These are phyloP conservation scores for Aspergillus olivimuriae DNA, from an alignment of 495 filamentous ascomycete genomes.

Conservation along the genomic window DNA sequence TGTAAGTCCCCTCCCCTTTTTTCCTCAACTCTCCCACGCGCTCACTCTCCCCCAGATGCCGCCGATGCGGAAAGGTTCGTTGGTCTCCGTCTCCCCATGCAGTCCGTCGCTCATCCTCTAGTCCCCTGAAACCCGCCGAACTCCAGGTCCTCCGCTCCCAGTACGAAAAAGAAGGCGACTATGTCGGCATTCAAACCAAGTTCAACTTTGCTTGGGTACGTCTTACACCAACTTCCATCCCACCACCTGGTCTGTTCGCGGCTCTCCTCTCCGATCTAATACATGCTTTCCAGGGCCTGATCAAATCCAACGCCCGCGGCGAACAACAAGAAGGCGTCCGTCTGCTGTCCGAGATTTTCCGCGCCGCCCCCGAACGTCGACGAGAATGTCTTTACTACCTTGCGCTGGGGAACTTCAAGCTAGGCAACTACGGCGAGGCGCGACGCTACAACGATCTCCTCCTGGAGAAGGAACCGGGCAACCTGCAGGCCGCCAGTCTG, in stretches of 20 bases:
- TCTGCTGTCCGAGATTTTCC: constrained; percentile 94
- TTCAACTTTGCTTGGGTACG: constrained; percentile 98
- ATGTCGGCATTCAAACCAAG: constrained; percentile 94
- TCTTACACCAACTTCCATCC: not conserved
- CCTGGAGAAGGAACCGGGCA: constrained; percentile 80
- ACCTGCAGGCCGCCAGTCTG: constrained; percentile 82
- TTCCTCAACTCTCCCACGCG: constrained; percentile 12
- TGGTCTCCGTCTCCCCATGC: constrained; percentile 26
- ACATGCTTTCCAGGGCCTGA: constrained; percentile 66
- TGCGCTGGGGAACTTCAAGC: constrained; percentile 92
- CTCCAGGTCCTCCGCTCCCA: constrained; percentile 86
- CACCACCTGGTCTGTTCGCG: too few species aligned
- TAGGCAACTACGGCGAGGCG: constrained; percentile 94
- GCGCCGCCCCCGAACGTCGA: constrained; percentile 79
- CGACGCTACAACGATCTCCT: constrained; percentile 89
- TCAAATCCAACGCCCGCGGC: constrained; percentile 74
- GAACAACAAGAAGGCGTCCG: constrained; percentile 96
- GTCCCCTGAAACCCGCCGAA: constrained; percentile 81
- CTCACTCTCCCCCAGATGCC: constrained; percentile 59
- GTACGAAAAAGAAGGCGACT: constrained; percentile 94
- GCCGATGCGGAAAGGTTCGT: constrained; percentile 91
- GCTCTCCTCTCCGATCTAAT: too few species aligned
- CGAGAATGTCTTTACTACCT: constrained; percentile 98
- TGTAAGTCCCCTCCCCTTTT: constrained; percentile 47
- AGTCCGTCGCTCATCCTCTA: constrained; percentile 19